Percentiles rank a stretch among this genome's conserved stretches.
phyloP scores from a whole-genome alignment of 169 alveolate genomes.

The Plasmodium falciparum region DNA sequence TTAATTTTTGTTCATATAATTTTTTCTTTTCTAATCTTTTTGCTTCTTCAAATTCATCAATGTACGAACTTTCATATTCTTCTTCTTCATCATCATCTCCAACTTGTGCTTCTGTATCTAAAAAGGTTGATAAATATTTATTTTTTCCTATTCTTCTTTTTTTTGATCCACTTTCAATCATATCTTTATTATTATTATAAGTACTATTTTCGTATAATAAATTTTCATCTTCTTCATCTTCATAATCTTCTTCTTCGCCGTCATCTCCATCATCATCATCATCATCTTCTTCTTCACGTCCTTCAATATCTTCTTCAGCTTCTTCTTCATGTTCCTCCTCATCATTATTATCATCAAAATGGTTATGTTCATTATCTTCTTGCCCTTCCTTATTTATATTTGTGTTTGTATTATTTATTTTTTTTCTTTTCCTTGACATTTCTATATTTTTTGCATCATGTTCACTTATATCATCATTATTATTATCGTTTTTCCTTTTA shows the following conservation, averaged over 20 bases:
- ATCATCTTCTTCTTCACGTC: conserved; percentile 27
- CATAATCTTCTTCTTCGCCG: conserved; percentile 7
- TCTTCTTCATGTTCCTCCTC: background rate
- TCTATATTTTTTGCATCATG: background rate
- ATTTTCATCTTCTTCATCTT: conserved; percentile 15
- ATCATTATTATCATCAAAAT: background rate
- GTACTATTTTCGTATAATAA: background rate
- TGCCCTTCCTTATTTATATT: background rate
- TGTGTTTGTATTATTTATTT: background rate
- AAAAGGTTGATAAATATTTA: conserved; percentile 84
- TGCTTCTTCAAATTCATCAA: conserved; percentile 86
- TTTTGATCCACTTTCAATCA: background rate
- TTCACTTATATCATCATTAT: conserved; percentile 1
- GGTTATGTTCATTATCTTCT: background rate
- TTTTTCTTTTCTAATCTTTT: conserved; percentile 84
- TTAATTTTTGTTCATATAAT: conserved; percentile 71
- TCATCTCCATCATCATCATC: background rate
- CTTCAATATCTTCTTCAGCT: conserved; percentile 10
- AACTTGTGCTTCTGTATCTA: conserved; percentile 91
- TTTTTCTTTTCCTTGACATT: background rate
- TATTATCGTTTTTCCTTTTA: background rate
- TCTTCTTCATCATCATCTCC: conserved; percentile 86
- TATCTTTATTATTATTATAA: background rate
- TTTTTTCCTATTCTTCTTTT: conserved; percentile 41
- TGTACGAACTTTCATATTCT: conserved; percentile 88